These are phyloP conservation scores for Herpetospermum pedunculosum DNA, from an alignment of 306 rosid species.

Conservation along the genomic window DNA sequence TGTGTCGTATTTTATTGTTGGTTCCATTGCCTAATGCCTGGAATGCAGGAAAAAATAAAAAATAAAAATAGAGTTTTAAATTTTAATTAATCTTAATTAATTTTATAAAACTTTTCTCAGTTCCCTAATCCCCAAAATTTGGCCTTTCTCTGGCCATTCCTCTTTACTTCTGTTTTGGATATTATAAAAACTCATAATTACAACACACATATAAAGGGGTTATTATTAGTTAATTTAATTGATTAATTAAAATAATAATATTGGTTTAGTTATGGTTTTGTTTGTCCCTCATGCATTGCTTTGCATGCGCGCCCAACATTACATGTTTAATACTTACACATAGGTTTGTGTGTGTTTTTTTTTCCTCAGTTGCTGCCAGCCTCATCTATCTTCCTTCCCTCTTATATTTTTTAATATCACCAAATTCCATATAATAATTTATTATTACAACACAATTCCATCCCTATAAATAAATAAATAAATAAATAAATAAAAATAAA, in stretches of 20 bases:
- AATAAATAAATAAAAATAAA: no score
- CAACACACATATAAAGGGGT: neutral
- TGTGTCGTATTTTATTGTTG: neutral
- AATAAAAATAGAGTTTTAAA: no score
- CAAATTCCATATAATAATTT: neutral
- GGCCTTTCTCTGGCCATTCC: conserved; percentile 44
- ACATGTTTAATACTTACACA: conserved; percentile 17
- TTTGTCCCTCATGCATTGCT: conserved; percentile 12
- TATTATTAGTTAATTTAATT: neutral
- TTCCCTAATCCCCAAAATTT: conserved; percentile 59
- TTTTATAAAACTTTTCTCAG: neutral
- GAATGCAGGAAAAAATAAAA: neutral
- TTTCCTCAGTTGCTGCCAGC: neutral
- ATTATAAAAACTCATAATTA: conserved; percentile 9
- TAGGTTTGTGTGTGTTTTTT: neutral
- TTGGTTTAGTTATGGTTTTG: neutral
- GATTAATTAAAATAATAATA: neutral
- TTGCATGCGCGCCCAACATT: conserved; percentile 13
- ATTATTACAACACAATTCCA: neutral
- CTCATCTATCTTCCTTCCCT: neutral
- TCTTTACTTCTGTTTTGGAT: conserved; percentile 7
- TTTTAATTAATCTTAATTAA: neutral
- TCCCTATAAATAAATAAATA: neutral
- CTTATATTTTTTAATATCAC: neutral
- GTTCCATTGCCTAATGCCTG: conserved; percentile 7